These are phyloP conservation scores for Syzygium aromaticum DNA, from an alignment of 345 rosid genomes.

Conservation along the genomic window DNA sequence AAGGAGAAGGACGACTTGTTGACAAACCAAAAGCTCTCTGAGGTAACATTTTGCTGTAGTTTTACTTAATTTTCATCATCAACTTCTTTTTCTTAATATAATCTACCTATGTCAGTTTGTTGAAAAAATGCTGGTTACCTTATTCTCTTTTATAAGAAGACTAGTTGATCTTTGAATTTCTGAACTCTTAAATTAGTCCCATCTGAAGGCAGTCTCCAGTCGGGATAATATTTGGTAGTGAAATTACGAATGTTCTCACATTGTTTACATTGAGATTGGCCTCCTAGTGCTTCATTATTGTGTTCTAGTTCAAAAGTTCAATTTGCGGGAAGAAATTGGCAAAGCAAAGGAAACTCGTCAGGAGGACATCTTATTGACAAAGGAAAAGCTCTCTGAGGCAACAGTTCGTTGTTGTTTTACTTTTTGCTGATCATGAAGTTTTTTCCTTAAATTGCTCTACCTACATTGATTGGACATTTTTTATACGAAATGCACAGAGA, in stretches of 20 bases:
- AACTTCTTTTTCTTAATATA: not conserved
- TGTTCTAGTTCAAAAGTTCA: not conserved
- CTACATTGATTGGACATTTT: no score
- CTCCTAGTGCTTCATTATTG: not conserved
- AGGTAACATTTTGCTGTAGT: constrained; percentile 23
- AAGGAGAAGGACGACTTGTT: constrained; percentile 6
- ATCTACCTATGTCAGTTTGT: not conserved
- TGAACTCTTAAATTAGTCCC: no score
- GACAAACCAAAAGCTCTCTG: constrained; percentile 38
- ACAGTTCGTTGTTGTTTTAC: not conserved
- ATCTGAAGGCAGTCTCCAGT: no score
- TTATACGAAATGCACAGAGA: not conserved
- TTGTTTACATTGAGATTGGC: no score
- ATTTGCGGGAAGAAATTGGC: not conserved
- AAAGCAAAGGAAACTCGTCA: not conserved
- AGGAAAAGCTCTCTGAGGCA: not conserved
- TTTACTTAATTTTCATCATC: not conserved
- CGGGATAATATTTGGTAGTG: no score
- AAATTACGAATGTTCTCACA: no score
- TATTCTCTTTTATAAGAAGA: not conserved
- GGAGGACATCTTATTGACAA: not conserved
- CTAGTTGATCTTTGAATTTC: not conserved
- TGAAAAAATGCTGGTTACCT: not conserved
- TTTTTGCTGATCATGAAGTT: no score
- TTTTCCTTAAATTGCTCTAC: no score